A percentile compares a stretch with the other conserved stretches of the same genome.
phyloP scores from a whole-genome alignment of 2,329 filamentous ascomycete species.

The Diaporthe vaccinii region DNA sequence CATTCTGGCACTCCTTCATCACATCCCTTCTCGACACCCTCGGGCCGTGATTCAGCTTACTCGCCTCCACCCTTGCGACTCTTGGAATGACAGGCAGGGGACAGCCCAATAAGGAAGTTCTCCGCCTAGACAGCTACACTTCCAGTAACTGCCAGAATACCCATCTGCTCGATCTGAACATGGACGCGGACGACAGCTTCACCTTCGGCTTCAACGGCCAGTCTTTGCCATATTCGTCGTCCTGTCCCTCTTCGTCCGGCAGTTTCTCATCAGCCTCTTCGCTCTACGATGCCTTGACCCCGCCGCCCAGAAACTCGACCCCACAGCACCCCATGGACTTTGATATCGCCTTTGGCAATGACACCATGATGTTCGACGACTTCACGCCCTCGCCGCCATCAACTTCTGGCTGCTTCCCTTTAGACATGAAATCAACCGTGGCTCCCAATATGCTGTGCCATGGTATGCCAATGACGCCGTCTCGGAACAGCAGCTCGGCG shows the following conservation, averaged over 20 bases:
- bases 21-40: constrained; percentile 34
- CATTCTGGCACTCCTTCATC: constrained; percentile 29
- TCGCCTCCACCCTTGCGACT: constrained; percentile 25
- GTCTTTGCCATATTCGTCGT: constrained; percentile 35
- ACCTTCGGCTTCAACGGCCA: constrained; percentile 34
- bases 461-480: constrained; percentile 38
- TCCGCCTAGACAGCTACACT: constrained; percentile 25
- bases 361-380: constrained; percentile 36
- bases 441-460: constrained; percentile 37
- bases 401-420: constrained; percentile 33
- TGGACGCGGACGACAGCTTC: constrained; percentile 36
- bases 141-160: constrained; percentile 19
- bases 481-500: constrained; percentile 18
- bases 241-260: constrained; percentile 38
- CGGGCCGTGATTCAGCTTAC: constrained; percentile 23
- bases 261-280: constrained; percentile 41
- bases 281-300: constrained; percentile 39
- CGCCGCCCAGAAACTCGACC: constrained; percentile 37
- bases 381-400: constrained; percentile 36
- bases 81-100: constrained; percentile 35
- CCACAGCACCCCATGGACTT: constrained; percentile 38
- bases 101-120: constrained; percentile 5
- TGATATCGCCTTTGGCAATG: constrained; percentile 29
- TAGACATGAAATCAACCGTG: constrained; percentile 39
- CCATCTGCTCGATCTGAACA: constrained; percentile 31